These are phyloP conservation scores for Cutaneotrichosporon mucoides DNA, from an alignment of 1,284 basidiomycete species.

Conservation along the genomic window DNA sequence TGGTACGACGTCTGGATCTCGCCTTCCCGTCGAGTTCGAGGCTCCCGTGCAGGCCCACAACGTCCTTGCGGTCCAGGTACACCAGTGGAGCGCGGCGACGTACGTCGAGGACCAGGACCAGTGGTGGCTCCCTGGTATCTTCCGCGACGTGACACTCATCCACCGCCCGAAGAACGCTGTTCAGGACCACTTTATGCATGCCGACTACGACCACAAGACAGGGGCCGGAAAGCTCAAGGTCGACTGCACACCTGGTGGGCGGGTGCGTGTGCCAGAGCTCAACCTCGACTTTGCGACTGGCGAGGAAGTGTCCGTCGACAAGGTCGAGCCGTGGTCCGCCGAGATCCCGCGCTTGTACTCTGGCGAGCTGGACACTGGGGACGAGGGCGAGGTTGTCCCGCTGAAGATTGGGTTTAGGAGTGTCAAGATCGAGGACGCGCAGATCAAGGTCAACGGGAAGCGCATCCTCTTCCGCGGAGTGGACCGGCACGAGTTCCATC, in stretches of 20 bases:
- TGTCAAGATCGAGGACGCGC: slow-evolving; percentile 16
- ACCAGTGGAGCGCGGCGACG: slow-evolving; percentile 21
- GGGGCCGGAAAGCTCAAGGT: slow-evolving; percentile 21
- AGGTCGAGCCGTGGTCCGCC: slow-evolving; percentile 25
- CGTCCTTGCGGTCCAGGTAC: slow-evolving; percentile 17
- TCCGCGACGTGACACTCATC: slow-evolving; percentile 24
- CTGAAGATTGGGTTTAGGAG: slow-evolving; percentile 26
- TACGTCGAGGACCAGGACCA: slow-evolving; percentile 32
- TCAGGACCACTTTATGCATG: slow-evolving; percentile 25
- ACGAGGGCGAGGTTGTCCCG: slow-evolving; percentile 15
- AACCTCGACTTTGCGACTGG: slow-evolving; percentile 20
- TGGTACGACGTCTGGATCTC: slow-evolving; percentile 15
- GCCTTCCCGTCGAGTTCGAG: slow-evolving; percentile 25
- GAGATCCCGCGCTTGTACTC: slow-evolving; percentile 24
- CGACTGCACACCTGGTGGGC: slow-evolving; percentile 17
- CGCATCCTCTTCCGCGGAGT: slow-evolving; percentile 24
- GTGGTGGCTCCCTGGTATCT: slow-evolving; percentile 31
- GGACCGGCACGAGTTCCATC: slow-evolving; percentile 29
- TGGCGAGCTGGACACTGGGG: slow-evolving; percentile 7
- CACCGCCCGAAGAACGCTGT: slow-evolving; percentile 20
- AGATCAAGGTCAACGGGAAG: slow-evolving; percentile 26
- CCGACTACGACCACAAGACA: slow-evolving; percentile 18
- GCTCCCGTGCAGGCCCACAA: neutral
- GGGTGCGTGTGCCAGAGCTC: slow-evolving; percentile 23
- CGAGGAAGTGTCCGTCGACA: slow-evolving; percentile 3